Conservation (phyloP, 2,329 filamentous ascomycete genomes). For the Dothistroma pini region DNA sequence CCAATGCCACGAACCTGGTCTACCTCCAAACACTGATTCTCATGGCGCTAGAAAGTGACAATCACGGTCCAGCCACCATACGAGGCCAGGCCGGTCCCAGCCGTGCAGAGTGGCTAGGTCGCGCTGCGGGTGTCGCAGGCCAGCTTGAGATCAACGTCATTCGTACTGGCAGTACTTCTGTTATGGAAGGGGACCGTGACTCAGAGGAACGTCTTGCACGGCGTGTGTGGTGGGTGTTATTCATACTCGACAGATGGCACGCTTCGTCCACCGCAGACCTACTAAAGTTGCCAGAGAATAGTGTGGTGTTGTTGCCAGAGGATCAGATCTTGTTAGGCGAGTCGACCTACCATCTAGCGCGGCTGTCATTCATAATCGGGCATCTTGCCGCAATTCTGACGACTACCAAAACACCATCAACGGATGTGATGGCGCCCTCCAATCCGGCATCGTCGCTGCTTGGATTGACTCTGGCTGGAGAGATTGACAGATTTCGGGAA, state of each 20-base stretch:
- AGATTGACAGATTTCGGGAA: slow-evolving; percentile 64
- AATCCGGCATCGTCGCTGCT: slow-evolving; percentile 44
- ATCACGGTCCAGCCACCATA: slow-evolving; percentile 47
- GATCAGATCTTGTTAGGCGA: slow-evolving; percentile 61
- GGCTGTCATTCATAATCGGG: slow-evolving; percentile 60
- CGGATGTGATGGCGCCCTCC: slow-evolving; percentile 43
- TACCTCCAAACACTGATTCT: slow-evolving; percentile 66
- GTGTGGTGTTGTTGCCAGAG: slow-evolving; percentile 57
- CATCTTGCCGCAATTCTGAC: slow-evolving; percentile 50
- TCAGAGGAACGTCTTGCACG: slow-evolving; percentile 60
- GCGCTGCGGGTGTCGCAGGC: slow-evolving; percentile 63
- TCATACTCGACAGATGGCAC: slow-evolving; percentile 70
- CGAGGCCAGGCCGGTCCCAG: slow-evolving; percentile 47
- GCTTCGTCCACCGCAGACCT: slow-evolving; percentile 64
- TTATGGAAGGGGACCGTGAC: slow-evolving; percentile 52
- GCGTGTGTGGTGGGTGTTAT: slow-evolving; percentile 68
- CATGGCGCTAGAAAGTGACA: slow-evolving; percentile 63
- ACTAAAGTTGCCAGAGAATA: slow-evolving; percentile 59
- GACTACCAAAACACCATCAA: slow-evolving; percentile 42
- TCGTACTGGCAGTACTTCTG: slow-evolving; percentile 38
- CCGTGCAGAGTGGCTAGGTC: slow-evolving; percentile 57
- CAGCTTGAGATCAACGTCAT: slow-evolving; percentile 58
- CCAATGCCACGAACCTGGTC: slow-evolving; percentile 46
- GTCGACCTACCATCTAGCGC: slow-evolving; percentile 59
- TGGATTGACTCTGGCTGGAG: slow-evolving; percentile 52